Conservation (phyloP, 768 basidiomycete species). For the Strobilomyces confusus region DNA sequence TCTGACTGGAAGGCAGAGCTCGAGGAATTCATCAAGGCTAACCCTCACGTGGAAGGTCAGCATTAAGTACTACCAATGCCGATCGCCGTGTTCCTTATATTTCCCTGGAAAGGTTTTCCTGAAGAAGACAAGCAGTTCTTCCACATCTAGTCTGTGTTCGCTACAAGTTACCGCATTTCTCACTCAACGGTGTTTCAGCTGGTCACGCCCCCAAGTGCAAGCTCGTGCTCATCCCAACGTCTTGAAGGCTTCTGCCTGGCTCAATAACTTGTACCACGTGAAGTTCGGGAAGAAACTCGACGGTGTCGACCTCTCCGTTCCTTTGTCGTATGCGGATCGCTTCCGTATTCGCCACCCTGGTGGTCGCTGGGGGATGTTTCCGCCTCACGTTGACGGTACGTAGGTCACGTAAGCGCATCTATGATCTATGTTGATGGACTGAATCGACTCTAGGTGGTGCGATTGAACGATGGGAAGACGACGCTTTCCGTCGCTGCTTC, state of each 20-base stretch:
- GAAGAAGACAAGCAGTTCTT: conserved; percentile 67
- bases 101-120: conserved; percentile 41
- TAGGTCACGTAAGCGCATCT: conserved; percentile 28
- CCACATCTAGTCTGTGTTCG: conserved; percentile 55
- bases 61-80: not conserved
- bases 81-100: not conserved
- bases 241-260: conserved; percentile 51
- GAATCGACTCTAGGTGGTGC: conserved; percentile 47
- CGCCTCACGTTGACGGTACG: conserved; percentile 51
- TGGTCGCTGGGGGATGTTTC: conserved; percentile 48
- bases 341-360: conserved; percentile 73
- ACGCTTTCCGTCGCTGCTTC: conserved; percentile 54
- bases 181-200: conserved; percentile 26
- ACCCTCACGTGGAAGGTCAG: conserved; percentile 53
- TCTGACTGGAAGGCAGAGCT: conserved; percentile 54
- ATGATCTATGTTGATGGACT: not conserved
- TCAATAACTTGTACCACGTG: conserved; percentile 60
- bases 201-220: conserved; percentile 56
- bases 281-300: conserved; percentile 37
- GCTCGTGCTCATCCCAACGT: conserved; percentile 68
- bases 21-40: conserved; percentile 51
- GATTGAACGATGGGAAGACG: conserved; percentile 75
- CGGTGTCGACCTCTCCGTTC: conserved; percentile 56
- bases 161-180: not conserved
- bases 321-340: conserved; percentile 69